phyloP scores from a whole-genome alignment of 129 eudicot genomes.

The Silybum marianum region DNA sequence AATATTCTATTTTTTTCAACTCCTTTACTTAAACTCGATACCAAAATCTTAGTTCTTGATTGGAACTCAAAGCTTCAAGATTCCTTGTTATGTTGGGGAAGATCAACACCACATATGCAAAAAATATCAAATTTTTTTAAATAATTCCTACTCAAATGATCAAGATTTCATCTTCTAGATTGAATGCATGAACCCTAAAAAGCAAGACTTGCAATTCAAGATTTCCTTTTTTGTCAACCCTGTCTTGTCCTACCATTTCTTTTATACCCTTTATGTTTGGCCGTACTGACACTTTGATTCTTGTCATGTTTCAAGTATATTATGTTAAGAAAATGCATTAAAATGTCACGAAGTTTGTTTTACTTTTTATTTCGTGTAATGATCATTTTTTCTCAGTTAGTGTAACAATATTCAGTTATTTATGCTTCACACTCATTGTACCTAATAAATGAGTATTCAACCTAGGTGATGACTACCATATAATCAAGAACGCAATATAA shows the following conservation, averaged over 20 bases:
- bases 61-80: conserved; percentile 36
- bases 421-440: not conserved
- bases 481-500: not conserved
- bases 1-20: not conserved
- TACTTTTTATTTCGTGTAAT: not conserved
- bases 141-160: not conserved
- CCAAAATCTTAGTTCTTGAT: conserved; percentile 40
- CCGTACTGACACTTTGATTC: not conserved
- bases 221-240: conserved; percentile 18
- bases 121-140: conserved; percentile 15
- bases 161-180: conserved; percentile 24
- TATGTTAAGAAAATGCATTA: not conserved
- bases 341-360: not conserved
- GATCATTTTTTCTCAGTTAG: no score
- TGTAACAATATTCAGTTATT: not conserved
- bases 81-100: conserved; percentile 32
- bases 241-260: not conserved
- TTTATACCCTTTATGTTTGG: not conserved
- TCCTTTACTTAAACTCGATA: not conserved
- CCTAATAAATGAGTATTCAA: not conserved
- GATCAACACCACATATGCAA: conserved; percentile 26
- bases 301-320: not conserved
- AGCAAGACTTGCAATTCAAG: conserved; percentile 32
- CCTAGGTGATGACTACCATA: not conserved
- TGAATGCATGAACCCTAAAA: conserved; percentile 29